Conservation (phyloP, 768 basidiomycete genomes). For the Xanthoconium stramineum region DNA sequence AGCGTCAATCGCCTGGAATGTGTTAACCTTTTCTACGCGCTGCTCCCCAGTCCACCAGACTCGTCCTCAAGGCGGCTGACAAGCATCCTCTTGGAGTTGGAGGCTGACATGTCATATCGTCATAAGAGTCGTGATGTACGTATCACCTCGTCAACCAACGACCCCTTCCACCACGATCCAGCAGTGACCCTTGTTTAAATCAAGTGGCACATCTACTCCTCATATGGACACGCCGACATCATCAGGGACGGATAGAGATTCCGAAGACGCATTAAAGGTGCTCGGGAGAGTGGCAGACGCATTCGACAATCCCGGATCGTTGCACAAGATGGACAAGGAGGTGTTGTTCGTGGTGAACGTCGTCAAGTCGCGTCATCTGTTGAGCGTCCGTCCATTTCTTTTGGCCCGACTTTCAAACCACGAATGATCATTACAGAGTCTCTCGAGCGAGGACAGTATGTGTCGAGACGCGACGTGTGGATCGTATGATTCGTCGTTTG, state of each 20-base stretch:
- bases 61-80: constrained; percentile 10
- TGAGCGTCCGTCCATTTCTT: constrained; percentile 15
- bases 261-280: constrained; percentile 20
- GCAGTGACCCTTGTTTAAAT: neutral
- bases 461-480: neutral
- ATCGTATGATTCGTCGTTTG: constrained; percentile 11
- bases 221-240: constrained; percentile 7
- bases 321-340: constrained; percentile 18
- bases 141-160: constrained; percentile 7
- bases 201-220: neutral
- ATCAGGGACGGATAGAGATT: neutral
- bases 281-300: constrained; percentile 30
- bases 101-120: constrained; percentile 17
- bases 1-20: no score
- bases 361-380: constrained; percentile 21
- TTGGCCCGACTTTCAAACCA: neutral
- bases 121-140: neutral
- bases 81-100: neutral
- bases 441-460: constrained; percentile 16
- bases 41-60: no score
- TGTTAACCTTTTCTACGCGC: no score
- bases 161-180: no score
- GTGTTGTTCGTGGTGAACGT: constrained; percentile 20
- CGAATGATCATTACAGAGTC: constrained; percentile 6
- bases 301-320: constrained; percentile 23